Evolutionary conservation across 805 yeast species (phyloP).

Genomic region (Candida maltosa): DNA sequence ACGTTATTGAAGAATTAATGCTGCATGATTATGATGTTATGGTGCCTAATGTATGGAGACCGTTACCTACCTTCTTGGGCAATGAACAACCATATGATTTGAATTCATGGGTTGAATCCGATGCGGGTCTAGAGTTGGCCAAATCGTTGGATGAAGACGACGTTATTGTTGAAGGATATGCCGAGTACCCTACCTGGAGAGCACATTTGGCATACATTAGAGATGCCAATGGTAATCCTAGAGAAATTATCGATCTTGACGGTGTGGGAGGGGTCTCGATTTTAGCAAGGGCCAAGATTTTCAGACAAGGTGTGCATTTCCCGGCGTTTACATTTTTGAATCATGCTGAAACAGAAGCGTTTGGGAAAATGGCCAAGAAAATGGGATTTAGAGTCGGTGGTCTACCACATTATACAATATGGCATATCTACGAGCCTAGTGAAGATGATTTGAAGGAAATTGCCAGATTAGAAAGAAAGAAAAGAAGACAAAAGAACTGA

Average conservation of each 20-base stretch:
- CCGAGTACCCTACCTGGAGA: constrained; percentile 84
- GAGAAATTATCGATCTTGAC: constrained; percentile 68
- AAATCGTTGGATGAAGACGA: constrained; percentile 68
- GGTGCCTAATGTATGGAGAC: constrained; percentile 95
- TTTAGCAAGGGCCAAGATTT: constrained; percentile 68
- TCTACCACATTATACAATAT: constrained; percentile 81
- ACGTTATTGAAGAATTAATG: constrained; percentile 74
- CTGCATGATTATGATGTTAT: constrained; percentile 64
- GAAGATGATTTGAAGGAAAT: constrained; percentile 76
- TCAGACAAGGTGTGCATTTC: constrained; percentile 77
- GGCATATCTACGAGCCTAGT: constrained; percentile 91
- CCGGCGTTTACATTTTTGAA: constrained; percentile 82
- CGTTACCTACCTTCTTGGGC: constrained; percentile 87
- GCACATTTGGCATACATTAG: constrained; percentile 75
- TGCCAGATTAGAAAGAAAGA: constrained; percentile 64
- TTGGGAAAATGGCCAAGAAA: constrained; percentile 73
- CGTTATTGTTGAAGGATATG: constrained; percentile 85
- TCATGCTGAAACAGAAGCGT: constrained; percentile 87
- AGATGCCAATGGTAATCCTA: constrained; percentile 54
- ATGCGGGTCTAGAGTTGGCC: constrained; percentile 69
- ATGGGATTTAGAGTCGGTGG: constrained; percentile 87
- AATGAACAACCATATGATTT: constrained; percentile 93
- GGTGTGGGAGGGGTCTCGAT: constrained; percentile 90
- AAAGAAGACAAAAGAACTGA: constrained; percentile 44
- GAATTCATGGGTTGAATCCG: constrained; percentile 94